phyloP scores from a whole-genome alignment of 306 rosid species.

The Cicer arietinum region DNA sequence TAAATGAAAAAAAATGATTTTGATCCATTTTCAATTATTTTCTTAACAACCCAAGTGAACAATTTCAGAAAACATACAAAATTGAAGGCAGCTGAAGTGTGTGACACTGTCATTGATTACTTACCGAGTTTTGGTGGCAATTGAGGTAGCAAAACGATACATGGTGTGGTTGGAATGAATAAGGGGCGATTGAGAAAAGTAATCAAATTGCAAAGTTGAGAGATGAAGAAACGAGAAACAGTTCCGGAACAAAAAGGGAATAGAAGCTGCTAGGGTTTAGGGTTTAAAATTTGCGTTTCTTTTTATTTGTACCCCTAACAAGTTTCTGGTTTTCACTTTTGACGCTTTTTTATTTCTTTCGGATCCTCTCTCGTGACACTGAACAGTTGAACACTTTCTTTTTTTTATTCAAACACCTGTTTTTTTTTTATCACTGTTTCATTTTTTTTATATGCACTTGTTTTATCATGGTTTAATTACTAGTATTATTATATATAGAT shows the following conservation, averaged over 20 bases:
- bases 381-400: too few species aligned
- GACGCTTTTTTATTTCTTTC: neutral
- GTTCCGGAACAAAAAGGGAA: neutral
- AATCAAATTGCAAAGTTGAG: slow-evolving; percentile 23
- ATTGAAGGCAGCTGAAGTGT: neutral
- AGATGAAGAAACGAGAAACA: neutral
- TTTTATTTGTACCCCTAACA: neutral
- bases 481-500: too few species aligned
- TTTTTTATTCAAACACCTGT: too few species aligned
- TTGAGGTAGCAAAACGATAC: slow-evolving; percentile 83
- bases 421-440: too few species aligned
- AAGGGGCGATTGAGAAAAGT: slow-evolving; percentile 5
- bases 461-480: too few species aligned
- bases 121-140: slow-evolving; percentile 85
- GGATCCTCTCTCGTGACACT: too few species aligned
- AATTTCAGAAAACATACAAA: neutral
- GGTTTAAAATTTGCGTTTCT: neutral
- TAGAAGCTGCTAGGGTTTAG: slow-evolving; percentile 9
- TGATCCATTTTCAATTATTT: slow-evolving; percentile 17
- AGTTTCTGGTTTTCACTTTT: neutral
- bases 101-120: slow-evolving; percentile 22
- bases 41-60: neutral
- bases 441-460: too few species aligned
- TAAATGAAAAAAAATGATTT: slow-evolving; percentile 10
- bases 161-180: slow-evolving; percentile 44